These are phyloP conservation scores for Colletotrichum spinosum DNA, from an alignment of 2,329 filamentous ascomycete genomes.

Conservation along the genomic window DNA sequence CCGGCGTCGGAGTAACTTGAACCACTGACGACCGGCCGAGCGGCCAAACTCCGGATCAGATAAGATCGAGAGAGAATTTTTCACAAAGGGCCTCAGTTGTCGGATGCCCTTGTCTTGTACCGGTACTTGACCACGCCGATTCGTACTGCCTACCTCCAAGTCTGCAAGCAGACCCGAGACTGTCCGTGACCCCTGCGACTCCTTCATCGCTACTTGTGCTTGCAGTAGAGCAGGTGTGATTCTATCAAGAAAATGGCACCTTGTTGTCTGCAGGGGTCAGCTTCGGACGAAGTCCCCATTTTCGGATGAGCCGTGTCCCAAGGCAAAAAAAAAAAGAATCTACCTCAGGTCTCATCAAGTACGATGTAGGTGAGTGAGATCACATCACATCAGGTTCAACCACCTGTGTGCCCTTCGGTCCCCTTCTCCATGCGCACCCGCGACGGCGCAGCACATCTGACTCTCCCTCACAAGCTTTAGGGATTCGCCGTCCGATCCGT, in stretches of 20 bases:
- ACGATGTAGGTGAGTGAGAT: not conserved
- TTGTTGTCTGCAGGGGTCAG: constrained; percentile 12
- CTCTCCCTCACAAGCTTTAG: constrained; percentile 14
- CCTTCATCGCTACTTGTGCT: too few species aligned
- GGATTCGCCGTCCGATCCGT: constrained; percentile 1
- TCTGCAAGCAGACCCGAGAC: not conserved
- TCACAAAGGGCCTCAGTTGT: not conserved
- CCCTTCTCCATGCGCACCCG: not conserved
- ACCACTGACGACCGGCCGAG: not conserved
- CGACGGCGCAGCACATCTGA: constrained; percentile 1
- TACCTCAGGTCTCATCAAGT: constrained; percentile 11
- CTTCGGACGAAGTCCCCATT: constrained; percentile 25
- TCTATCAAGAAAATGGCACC: not conserved
- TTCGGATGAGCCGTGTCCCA: constrained; percentile 5
- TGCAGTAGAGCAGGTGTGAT: constrained; percentile 4
- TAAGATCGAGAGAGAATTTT: constrained; percentile 31
- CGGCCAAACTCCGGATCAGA: constrained; percentile 24
- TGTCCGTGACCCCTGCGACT: not conserved
- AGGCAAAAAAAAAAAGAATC: not conserved
- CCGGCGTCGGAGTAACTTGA: constrained; percentile 3
- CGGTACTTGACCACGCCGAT: not conserved
- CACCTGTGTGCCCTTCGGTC: not conserved
- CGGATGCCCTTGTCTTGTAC: not conserved
- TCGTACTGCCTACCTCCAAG: too few species aligned
- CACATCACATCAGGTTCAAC: too few species aligned